These are phyloP conservation scores for Aspergillus brunneoviolaceus DNA, from an alignment of 2,329 filamentous ascomycete genomes.

Conservation along the genomic window DNA sequence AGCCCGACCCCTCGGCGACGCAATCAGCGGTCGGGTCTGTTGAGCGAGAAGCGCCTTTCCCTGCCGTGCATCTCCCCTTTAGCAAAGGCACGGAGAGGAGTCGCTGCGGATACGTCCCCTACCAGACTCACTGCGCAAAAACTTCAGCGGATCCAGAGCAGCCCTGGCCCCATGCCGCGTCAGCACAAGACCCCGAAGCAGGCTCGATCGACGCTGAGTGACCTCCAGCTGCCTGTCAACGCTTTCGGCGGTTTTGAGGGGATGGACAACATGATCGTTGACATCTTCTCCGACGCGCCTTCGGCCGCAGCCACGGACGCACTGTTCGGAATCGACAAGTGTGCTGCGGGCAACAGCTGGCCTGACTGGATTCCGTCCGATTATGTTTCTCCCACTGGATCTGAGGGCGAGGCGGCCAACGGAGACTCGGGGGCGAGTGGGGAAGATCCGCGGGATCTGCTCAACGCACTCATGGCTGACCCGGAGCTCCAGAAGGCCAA, in stretches of 20 bases:
- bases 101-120: conserved; percentile 22
- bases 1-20: conserved; percentile 54
- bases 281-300: conserved; percentile 38
- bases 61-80: conserved; percentile 40
- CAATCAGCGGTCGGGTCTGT: conserved; percentile 47
- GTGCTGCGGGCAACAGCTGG: conserved; percentile 30
- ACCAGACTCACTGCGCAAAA: conserved; percentile 35
- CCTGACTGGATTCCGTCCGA: conserved; percentile 39
- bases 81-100: conserved; percentile 25
- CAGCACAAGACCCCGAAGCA: conserved; percentile 28
- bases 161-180: conserved; percentile 21
- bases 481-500: conserved; percentile 31
- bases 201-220: conserved; percentile 18
- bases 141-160: conserved; percentile 34
- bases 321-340: conserved; percentile 31
- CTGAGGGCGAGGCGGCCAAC: conserved; percentile 22
- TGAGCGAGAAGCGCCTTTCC: conserved; percentile 37
- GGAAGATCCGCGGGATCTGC: conserved; percentile 32
- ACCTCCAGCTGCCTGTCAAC: conserved; percentile 23
- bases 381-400: conserved; percentile 33
- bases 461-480: conserved; percentile 38
- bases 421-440: conserved; percentile 4
- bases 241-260: conserved; percentile 29
- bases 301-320: conserved; percentile 26
- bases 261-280: conserved; percentile 38